Percentiles rank a stretch among this genome's conserved stretches.
These are phyloP conservation scores for Lenzites betulinus DNA, from an alignment of 768 basidiomycete species.

Conservation along the genomic window DNA sequence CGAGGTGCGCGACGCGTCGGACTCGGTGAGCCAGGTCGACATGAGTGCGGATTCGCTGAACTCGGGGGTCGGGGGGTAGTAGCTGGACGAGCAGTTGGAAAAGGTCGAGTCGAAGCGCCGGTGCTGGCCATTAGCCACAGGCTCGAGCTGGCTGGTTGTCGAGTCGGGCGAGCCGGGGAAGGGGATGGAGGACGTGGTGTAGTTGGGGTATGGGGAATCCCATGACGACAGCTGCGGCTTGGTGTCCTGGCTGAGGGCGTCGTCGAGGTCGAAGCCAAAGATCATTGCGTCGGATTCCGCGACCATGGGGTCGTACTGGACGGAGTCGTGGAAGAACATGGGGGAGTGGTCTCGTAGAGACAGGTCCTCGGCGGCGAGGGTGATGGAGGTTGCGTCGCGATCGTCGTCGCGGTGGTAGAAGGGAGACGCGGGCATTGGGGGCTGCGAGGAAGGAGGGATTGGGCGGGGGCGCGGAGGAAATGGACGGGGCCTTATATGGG, in stretches of 20 bases:
- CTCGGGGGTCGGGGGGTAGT: conserved; percentile 41
- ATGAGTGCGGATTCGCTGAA: conserved; percentile 43
- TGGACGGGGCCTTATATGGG: conserved; percentile 39
- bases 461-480: conserved; percentile 24
- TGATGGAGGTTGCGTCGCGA: conserved; percentile 39
- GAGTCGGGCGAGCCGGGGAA: conserved; percentile 44
- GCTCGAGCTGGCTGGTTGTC: conserved; percentile 43
- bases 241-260: conserved; percentile 34
- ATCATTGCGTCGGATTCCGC: conserved; percentile 55
- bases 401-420: conserved; percentile 41
- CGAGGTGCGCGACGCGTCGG: conserved; percentile 44
- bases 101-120: conserved; percentile 30
- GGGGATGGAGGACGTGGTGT: conserved; percentile 40
- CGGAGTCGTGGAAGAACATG: conserved; percentile 31
- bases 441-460: conserved; percentile 22
- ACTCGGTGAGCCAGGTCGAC: conserved; percentile 66
- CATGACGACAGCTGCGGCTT: conserved; percentile 31
- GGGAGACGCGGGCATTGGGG: conserved; percentile 32
- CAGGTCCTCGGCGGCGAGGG: conserved; percentile 30
- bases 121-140: conserved; percentile 36
- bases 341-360: conserved; percentile 32
- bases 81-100: conserved; percentile 34
- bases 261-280: conserved; percentile 64
- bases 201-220: conserved; percentile 47
- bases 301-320: conserved; percentile 35